Evolutionary conservation across 1,284 basidiomycete genomes (phyloP).

Genomic region (Rhodotorula glutinis): DNA sequence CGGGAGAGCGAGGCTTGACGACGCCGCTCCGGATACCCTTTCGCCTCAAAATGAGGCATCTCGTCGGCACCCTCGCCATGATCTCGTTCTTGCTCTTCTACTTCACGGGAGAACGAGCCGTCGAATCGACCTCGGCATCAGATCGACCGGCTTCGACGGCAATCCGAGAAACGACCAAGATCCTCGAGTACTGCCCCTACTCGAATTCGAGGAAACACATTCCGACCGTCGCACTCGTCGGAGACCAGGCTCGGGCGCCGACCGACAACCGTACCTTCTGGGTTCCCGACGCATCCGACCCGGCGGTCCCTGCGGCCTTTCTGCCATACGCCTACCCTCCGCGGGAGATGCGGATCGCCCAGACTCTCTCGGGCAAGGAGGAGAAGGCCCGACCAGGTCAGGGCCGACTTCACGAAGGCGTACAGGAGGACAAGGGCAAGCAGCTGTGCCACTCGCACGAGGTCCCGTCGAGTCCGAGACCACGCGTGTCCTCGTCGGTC

Average conservation of each 20-base stretch:
- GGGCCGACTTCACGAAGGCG: slow-evolving; percentile 15
- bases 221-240: slow-evolving; percentile 35
- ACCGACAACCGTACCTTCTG: slow-evolving; percentile 26
- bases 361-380: slow-evolving; percentile 6
- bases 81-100: slow-evolving; percentile 7
- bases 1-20: background rate
- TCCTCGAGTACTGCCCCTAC: slow-evolving; percentile 30
- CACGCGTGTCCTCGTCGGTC: background rate
- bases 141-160: background rate
- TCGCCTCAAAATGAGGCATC: slow-evolving; percentile 12
- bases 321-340: slow-evolving; percentile 30
- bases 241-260: background rate
- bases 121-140: background rate
- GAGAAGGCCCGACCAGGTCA: background rate
- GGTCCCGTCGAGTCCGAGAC: slow-evolving; percentile 24
- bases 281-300: slow-evolving; percentile 3
- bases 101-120: background rate
- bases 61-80: slow-evolving; percentile 9
- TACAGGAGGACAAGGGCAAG: slow-evolving; percentile 12
- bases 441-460: slow-evolving; percentile 25
- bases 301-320: slow-evolving; percentile 10
- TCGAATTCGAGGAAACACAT: slow-evolving; percentile 28
- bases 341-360: slow-evolving; percentile 35
- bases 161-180: slow-evolving; percentile 2
- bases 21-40: background rate